A percentile compares a stretch with the other conserved stretches of the same genome.
Evolutionary conservation across 2,329 filamentous ascomycete species (phyloP).

Genomic region (Aschersonia sp.): DNA sequence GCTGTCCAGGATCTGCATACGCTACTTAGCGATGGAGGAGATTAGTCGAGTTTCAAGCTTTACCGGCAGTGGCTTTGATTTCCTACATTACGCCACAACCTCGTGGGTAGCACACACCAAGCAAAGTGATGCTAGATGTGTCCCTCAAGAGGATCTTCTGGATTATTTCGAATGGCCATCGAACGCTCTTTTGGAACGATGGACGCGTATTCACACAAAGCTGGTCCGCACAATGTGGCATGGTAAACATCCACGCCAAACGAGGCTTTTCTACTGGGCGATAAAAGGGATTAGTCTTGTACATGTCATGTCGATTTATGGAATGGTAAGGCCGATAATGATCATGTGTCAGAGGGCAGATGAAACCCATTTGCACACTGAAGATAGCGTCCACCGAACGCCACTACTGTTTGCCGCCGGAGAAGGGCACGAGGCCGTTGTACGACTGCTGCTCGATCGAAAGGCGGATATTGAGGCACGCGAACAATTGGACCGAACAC

Average conservation of each 20-base stretch:
- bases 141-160: not conserved
- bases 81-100: constrained; percentile 1
- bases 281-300: too few relatives aligned
- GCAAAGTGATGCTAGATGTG: not conserved
- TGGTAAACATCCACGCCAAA: not conserved
- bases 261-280: not conserved
- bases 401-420: not conserved
- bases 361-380: not conserved
- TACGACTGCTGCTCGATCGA: not conserved
- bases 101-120: constrained; percentile 2
- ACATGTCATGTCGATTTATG: not conserved
- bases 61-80: not conserved
- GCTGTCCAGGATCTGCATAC: constrained; percentile 8
- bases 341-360: not conserved
- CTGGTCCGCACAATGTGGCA: too few relatives aligned
- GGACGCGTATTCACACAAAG: not conserved
- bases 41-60: not conserved
- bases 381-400: not conserved
- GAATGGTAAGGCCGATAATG: not conserved
- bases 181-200: not conserved
- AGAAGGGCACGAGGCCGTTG: not conserved
- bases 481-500: not conserved
- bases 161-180: not conserved
- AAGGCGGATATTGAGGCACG: not conserved
- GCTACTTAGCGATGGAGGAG: constrained; percentile 11